phyloP scores from a whole-genome alignment of 768 basidiomycete genomes.

The Termitomyces heimii region DNA sequence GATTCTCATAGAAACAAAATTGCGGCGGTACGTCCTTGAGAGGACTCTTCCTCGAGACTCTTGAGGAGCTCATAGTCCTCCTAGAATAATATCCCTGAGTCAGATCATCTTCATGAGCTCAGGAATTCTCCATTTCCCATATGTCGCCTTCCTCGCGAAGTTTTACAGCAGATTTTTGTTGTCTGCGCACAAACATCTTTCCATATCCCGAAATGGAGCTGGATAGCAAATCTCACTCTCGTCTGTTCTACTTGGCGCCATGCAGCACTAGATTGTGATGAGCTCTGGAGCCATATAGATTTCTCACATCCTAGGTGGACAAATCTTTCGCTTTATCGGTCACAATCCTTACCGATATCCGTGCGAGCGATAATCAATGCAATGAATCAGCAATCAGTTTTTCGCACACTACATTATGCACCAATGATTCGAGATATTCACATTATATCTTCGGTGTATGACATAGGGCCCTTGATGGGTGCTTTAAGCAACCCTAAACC shows the following conservation, averaged over 20 bases:
- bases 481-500: constrained; percentile 29
- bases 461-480: constrained; percentile 28
- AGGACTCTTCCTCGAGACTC: neutral
- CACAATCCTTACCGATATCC: constrained; percentile 26
- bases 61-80: neutral
- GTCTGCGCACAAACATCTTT: constrained; percentile 16
- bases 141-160: constrained; percentile 21
- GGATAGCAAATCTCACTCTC: constrained; percentile 26
- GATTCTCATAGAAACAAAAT: neutral
- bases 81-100: constrained; percentile 11
- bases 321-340: constrained; percentile 23
- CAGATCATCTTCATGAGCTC: constrained; percentile 10
- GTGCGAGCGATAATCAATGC: constrained; percentile 24
- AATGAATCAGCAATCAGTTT: constrained; percentile 23
- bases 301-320: constrained; percentile 30
- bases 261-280: constrained; percentile 23
- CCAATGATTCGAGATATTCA: constrained; percentile 29
- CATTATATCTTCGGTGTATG: constrained; percentile 26
- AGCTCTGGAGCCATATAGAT: constrained; percentile 33
- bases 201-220: constrained; percentile 24
- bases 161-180: constrained; percentile 25
- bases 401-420: constrained; percentile 27
- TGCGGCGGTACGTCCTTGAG: neutral
- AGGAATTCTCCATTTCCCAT: constrained; percentile 5
- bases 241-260: constrained; percentile 33